Evolutionary conservation across 257 asterid species (phyloP).

Genomic region (Thymus mandschuricus): DNA sequence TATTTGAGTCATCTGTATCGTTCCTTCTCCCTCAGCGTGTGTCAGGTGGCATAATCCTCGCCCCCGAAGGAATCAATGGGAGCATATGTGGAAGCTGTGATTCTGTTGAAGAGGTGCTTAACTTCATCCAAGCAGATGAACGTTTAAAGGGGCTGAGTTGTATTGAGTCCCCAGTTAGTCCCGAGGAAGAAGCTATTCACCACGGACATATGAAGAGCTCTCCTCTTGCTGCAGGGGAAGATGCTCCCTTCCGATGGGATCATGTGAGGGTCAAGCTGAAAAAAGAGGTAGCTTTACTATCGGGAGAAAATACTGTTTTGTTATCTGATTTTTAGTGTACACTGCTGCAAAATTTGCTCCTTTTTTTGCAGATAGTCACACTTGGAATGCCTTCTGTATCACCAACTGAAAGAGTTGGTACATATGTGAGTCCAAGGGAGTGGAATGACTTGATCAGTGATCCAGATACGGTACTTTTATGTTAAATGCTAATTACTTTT

Average conservation of each 20-base stretch:
- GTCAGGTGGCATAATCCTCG: slow-evolving; percentile 98
- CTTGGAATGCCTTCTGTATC: slow-evolving; percentile 96
- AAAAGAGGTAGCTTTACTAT: slow-evolving; percentile 67
- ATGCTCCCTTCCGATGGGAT: slow-evolving; percentile 98
- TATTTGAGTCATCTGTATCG: slow-evolving; percentile 8
- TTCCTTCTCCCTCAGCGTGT: slow-evolving; percentile 62
- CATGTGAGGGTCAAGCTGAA: slow-evolving; percentile 97
- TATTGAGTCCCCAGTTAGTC: slow-evolving; percentile 94
- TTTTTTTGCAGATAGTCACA: slow-evolving; percentile 74
- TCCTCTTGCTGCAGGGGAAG: slow-evolving; percentile 99
- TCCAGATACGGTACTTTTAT: slow-evolving; percentile 64
- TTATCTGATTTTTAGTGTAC: slow-evolving; percentile 9
- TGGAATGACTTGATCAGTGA: slow-evolving; percentile 86
- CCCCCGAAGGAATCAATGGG: slow-evolving; percentile 98
- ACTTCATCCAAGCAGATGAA: slow-evolving; percentile 71
- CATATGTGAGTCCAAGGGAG: slow-evolving; percentile 76
- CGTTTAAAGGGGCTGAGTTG: slow-evolving; percentile 74
- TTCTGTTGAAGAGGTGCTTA: slow-evolving; percentile 72
- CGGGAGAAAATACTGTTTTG: slow-evolving; percentile 13
- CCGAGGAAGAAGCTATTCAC: slow-evolving; percentile 98
- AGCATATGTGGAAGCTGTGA: slow-evolving; percentile 83
- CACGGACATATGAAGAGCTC: slow-evolving; percentile 82
- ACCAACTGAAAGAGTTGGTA: slow-evolving; percentile 87
- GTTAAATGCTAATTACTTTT: slow-evolving; percentile 18
- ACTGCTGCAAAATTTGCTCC: slow-evolving; percentile 7